These are phyloP conservation scores for Dryas drummondii DNA, from an alignment of 306 rosid species.

Conservation along the genomic window DNA sequence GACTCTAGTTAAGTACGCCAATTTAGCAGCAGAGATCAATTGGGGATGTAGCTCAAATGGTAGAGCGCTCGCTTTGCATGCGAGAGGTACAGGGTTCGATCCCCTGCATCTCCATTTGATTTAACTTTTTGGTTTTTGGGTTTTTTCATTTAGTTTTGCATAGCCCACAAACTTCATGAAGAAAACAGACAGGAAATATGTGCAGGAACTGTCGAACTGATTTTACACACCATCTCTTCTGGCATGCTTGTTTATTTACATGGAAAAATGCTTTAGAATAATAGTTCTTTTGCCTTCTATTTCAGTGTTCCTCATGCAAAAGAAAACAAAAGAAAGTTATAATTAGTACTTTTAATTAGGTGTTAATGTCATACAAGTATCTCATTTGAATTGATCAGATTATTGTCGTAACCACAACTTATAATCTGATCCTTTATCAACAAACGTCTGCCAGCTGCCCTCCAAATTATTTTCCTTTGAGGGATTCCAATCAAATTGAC, in stretches of 20 bases:
- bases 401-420: conserved; percentile 69
- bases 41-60: conserved; percentile 28
- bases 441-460: conserved; percentile 77
- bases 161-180: not conserved
- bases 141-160: not conserved
- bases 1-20: no score
- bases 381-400: conserved; percentile 3
- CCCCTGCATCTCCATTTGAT: conserved; percentile 1
- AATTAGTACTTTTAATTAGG: not conserved
- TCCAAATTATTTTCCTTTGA: conserved; percentile 69
- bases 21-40: accelerated
- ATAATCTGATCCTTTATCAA: conserved; percentile 69
- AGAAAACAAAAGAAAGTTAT: not conserved
- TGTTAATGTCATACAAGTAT: not conserved
- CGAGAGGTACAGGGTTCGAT: conserved; percentile 30
- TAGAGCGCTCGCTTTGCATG: conserved; percentile 30
- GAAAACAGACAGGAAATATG: not conserved
- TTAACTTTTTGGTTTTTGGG: accelerated
- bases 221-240: not conserved
- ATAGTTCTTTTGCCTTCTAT: not conserved
- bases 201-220: not conserved
- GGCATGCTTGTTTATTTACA: conserved; percentile 1
- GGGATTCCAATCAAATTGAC: conserved; percentile 77
- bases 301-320: conserved; percentile 12
- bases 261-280: not conserved